Evolutionary conservation across 2,329 filamentous ascomycete species (phyloP), one percentile per base, ranked within the genome.

Genomic region (Triangularia verruculosa): DNA sequence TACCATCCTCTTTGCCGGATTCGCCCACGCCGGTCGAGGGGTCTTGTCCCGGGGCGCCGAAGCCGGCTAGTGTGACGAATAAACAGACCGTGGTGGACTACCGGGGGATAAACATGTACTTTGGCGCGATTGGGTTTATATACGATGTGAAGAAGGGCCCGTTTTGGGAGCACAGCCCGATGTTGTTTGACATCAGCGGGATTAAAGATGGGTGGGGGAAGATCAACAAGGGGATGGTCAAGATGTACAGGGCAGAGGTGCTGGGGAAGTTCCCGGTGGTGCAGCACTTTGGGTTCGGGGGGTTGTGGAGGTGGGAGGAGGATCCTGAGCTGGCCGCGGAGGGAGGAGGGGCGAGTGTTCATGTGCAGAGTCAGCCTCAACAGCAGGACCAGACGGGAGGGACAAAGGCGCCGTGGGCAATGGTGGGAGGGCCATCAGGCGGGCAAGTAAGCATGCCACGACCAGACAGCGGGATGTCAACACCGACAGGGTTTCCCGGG

Each of bases 221-320:
- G 80, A 97, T 99, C 72, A 98, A 99, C 78, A 93, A 93, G 81
- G 95, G 95, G 59, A 98, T 99, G 95, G 87, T 99, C 72, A 99
- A 98, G 78, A 99, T 99, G 95, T 99, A 94, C 79, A 93, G 96
- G 69, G 95, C 92, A 17, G 95, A 99, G 79, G 95, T 99, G 2
- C 82, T 99, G 13, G 92, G 91, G 43, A 99, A 99, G 76, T 97
- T 97, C 73, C 95, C 95, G 2, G 95, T 99, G 2, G 92, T 99
- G n/a, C 95, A 99, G 77, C 95, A 99, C 77, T 98, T 95, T 69
- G 86, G 84, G 2, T 94, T 95, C 69, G 91, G 91, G 25, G 89
- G 88, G 5, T 78, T 95, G n/a, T 92, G 94, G 73, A 86, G 84
- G 39, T 94, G 90, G 89, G 87, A 91, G 1, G 77, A 75, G 55